These are phyloP conservation scores for Pseudocercospora fijiensis DNA, from an alignment of 2,329 filamentous ascomycete genomes.

Conservation along the genomic window DNA sequence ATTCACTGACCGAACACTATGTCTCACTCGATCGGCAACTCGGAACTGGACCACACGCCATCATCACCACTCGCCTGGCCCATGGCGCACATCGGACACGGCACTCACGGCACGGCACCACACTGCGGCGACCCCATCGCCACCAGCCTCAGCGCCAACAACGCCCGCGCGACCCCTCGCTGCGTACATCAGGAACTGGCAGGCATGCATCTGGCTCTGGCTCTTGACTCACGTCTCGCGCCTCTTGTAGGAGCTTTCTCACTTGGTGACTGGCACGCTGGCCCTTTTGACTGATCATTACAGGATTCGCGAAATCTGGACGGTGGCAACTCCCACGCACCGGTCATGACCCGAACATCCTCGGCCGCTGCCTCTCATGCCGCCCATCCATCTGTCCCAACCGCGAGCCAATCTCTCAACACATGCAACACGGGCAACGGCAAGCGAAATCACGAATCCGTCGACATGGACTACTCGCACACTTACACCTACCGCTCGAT, in stretches of 20 bases:
- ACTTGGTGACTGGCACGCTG: slow-evolving; percentile 16
- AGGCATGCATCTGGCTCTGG: slow-evolving; percentile 10
- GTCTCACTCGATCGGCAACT: slow-evolving; percentile 7
- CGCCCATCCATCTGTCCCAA: slow-evolving; percentile 15
- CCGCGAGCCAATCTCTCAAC: slow-evolving; percentile 13
- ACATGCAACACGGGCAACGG: slow-evolving; percentile 25
- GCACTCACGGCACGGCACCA: slow-evolving; percentile 1
- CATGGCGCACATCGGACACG: background rate
- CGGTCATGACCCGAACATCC: slow-evolving; percentile 20
- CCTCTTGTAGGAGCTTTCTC: slow-evolving; percentile 26
- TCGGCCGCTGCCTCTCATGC: slow-evolving; percentile 18
- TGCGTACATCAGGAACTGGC: slow-evolving; percentile 17
- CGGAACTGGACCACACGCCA: background rate
- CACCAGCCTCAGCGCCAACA: slow-evolving; percentile 3
- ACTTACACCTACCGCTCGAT: slow-evolving; percentile 30
- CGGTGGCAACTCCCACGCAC: slow-evolving; percentile 11
- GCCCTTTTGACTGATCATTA: slow-evolving; percentile 25
- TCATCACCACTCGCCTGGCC: background rate
- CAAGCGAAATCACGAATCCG: slow-evolving; percentile 28
- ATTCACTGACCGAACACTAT: slow-evolving; percentile 11
- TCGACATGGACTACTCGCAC: slow-evolving; percentile 28
- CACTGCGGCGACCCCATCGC: slow-evolving; percentile 5
- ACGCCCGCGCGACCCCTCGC: slow-evolving; percentile 18
- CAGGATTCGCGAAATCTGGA: slow-evolving; percentile 23
- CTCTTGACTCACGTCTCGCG: slow-evolving; percentile 11